Conservation (phyloP, 164 flowering plant genomes). For the Piper betle region DNA sequence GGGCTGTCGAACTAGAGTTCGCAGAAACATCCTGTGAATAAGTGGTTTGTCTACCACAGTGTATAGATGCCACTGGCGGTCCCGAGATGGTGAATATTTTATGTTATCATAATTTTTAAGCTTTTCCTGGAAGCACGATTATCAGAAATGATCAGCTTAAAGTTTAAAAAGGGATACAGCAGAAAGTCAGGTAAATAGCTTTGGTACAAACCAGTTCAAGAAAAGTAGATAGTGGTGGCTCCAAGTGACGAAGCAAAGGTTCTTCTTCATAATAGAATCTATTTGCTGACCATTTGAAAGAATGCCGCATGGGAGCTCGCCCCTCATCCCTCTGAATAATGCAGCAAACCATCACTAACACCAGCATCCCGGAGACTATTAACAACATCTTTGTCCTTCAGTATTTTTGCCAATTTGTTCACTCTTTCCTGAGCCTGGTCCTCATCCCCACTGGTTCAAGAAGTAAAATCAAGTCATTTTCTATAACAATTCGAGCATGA, state of each 20-base stretch:
- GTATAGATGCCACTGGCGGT: slow-evolving; percentile 97
- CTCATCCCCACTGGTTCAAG: slow-evolving; percentile 84
- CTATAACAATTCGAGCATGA: too few relatives aligned
- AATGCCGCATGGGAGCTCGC: slow-evolving; percentile 93
- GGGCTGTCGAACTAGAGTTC: slow-evolving; percentile 89
- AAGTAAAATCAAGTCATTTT: not conserved
- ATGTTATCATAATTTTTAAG: slow-evolving; percentile 71
- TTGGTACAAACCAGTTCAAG: slow-evolving; percentile 76
- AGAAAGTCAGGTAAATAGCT: not conserved
- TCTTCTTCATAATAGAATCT: slow-evolving; percentile 77
- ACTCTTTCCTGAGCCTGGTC: slow-evolving; percentile 99
- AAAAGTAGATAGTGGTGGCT: slow-evolving; percentile 94
- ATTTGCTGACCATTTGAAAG: slow-evolving; percentile 83
- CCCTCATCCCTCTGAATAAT: slow-evolving; percentile 99
- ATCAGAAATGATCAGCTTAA: not conserved
- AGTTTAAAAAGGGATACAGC: not conserved
- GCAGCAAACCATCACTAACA: slow-evolving; percentile 80
- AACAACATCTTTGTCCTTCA: slow-evolving; percentile 68
- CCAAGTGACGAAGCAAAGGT: slow-evolving; percentile 88
- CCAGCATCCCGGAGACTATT: slow-evolving; percentile 66
- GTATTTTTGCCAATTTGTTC: slow-evolving; percentile 79
- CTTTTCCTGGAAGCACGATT: slow-evolving; percentile 57
- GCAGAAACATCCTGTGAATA: slow-evolving; percentile 78
- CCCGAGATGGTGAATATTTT: slow-evolving; percentile 83
- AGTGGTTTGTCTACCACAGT: slow-evolving; percentile 66